These are phyloP conservation scores for Chlorella sp. DNA, from an alignment of 139 green algal species.

Conservation along the genomic window DNA sequence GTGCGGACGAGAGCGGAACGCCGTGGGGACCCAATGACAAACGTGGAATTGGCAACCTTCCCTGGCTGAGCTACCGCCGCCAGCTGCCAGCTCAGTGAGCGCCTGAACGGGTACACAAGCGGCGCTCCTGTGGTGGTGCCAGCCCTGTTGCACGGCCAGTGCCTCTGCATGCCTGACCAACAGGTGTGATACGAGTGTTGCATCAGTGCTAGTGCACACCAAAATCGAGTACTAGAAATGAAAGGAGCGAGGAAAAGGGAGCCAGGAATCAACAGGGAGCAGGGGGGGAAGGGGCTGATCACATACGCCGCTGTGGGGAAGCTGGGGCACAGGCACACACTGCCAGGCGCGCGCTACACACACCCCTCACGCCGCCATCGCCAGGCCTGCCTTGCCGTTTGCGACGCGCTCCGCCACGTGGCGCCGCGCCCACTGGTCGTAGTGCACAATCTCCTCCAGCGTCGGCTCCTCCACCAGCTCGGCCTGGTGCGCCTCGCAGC, in stretches of 20 bases:
- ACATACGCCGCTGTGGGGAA: too few relatives aligned
- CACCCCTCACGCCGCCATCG: constrained; percentile 24
- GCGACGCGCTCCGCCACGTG: constrained; percentile 51
- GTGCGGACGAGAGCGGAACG: too few relatives aligned
- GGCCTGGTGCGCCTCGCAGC: constrained; percentile 86
- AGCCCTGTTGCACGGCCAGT: too few relatives aligned
- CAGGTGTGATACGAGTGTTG: not conserved
- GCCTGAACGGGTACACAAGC: too few relatives aligned
- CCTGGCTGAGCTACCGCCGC: too few relatives aligned
- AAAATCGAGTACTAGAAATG: not conserved
- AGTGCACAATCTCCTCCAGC: constrained; percentile 97
- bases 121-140: too few relatives aligned
- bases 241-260: not conserved
- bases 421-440: constrained; percentile 90
- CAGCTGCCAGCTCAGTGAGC: too few relatives aligned
- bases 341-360: not conserved
- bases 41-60: too few relatives aligned
- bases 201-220: not conserved
- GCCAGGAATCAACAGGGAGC: not conserved
- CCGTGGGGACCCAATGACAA: too few relatives aligned
- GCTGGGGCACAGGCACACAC: too few relatives aligned
- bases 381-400: not conserved
- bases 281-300: too few relatives aligned
- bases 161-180: too few relatives aligned
- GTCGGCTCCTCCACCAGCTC: constrained; percentile 75